These are phyloP conservation scores for Termitomyces sp. DNA, from an alignment of 768 basidiomycete species.

Conservation along the genomic window DNA sequence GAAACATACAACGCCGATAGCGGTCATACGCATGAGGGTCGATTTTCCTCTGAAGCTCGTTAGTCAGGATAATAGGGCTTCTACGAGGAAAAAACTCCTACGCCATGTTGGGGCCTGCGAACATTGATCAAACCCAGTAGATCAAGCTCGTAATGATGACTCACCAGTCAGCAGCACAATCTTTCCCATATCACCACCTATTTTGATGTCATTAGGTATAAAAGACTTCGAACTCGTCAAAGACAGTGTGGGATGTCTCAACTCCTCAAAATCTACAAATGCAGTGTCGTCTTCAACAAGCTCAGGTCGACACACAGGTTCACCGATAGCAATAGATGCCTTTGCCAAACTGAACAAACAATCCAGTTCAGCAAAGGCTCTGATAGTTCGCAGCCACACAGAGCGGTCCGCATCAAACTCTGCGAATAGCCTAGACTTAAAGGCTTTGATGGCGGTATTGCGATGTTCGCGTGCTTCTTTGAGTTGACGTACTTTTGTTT, in stretches of 20 bases:
- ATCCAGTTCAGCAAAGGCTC: conserved; percentile 91
- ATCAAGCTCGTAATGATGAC: conserved; percentile 16
- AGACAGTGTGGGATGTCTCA: conserved; percentile 85
- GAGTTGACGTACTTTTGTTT: conserved; percentile 64
- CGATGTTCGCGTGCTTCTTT: conserved; percentile 95
- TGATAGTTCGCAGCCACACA: conserved; percentile 77
- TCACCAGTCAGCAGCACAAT: conserved; percentile 83
- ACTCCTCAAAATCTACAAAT: conserved; percentile 79
- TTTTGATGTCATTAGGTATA: conserved; percentile 87
- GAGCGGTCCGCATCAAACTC: conserved; percentile 81
- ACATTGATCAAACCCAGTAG: neutral
- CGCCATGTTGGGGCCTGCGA: conserved; percentile 82
- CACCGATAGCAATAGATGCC: conserved; percentile 82
- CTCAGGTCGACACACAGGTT: conserved; percentile 89
- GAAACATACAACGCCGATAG: conserved; percentile 71
- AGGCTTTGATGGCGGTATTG: conserved; percentile 72
- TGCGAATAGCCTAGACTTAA: conserved; percentile 70
- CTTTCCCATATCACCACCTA: conserved; percentile 71
- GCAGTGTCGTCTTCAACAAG: conserved; percentile 79
- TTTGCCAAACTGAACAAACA: conserved; percentile 91
- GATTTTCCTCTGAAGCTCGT: conserved; percentile 53
- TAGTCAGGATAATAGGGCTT: conserved; percentile 1
- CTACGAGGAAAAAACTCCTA: conserved; percentile 29
- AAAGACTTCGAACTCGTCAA: conserved; percentile 61
- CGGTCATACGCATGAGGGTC: conserved; percentile 93